A percentile compares a stretch with the other conserved stretches of the same genome.
Evolutionary conservation across 768 basidiomycete genomes (phyloP).

Genomic region (Tephrocybe sp.): DNA sequence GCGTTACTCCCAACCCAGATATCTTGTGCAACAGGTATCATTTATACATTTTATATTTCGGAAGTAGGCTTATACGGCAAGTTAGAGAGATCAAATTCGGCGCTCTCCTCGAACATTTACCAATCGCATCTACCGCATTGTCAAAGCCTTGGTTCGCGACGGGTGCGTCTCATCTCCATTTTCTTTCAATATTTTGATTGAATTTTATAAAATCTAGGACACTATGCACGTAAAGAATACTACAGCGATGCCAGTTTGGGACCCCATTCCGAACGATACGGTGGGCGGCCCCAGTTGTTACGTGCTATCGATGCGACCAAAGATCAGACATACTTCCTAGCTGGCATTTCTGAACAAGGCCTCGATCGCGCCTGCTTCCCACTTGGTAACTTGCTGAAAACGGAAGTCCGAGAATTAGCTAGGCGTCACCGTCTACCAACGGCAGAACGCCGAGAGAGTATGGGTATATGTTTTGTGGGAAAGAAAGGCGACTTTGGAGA

Average conservation of each 20-base stretch:
- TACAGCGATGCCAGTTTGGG: slow-evolving; percentile 6
- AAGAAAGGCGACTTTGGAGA: slow-evolving; percentile 67
- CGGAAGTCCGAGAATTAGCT: slow-evolving; percentile 73
- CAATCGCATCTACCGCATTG: slow-evolving; percentile 19
- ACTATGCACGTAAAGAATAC: slow-evolving; percentile 80
- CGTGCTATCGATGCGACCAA: slow-evolving; percentile 60
- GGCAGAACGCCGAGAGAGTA: slow-evolving; percentile 78
- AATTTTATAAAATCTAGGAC: slow-evolving; percentile 45
- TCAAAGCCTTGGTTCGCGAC: slow-evolving; percentile 73
- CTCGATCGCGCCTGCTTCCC: slow-evolving; percentile 79
- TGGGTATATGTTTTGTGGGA: slow-evolving; percentile 95
- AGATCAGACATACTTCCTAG: slow-evolving; percentile 92
- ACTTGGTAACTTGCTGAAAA: slow-evolving; percentile 62
- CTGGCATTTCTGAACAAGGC: slow-evolving; percentile 66
- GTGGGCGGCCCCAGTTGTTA: slow-evolving; percentile 40
- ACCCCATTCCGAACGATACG: neutral
- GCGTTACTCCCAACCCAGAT: slow-evolving; percentile 89
- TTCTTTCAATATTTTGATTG: neutral
- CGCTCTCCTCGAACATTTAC: slow-evolving; percentile 68
- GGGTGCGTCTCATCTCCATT: slow-evolving; percentile 38
- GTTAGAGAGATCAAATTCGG: slow-evolving; percentile 67
- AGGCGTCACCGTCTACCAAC: slow-evolving; percentile 59
- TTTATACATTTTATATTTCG: neutral
- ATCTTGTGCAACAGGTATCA: slow-evolving; percentile 83
- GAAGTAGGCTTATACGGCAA: too few relatives aligned